Conservation (phyloP, 1,284 basidiomycete species). For the Moniliophthora roreri region DNA sequence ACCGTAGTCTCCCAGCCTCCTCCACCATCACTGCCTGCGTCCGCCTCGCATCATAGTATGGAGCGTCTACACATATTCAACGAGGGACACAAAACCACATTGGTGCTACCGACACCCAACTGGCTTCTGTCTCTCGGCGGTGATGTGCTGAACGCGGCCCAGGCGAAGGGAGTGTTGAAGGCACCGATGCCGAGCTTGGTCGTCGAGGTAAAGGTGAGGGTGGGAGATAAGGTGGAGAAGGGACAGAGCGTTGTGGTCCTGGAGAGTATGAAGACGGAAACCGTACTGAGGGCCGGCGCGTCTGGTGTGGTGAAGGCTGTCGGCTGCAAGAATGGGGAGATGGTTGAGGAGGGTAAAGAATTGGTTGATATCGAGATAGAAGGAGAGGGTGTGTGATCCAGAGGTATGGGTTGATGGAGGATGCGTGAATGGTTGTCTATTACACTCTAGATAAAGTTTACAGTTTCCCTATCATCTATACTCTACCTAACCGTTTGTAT, state of each 20-base stretch:
- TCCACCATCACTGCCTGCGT: slow-evolving; percentile 47
- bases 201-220: slow-evolving; percentile 79
- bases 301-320: slow-evolving; percentile 71
- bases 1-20: slow-evolving; percentile 74
- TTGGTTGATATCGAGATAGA: slow-evolving; percentile 65
- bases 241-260: slow-evolving; percentile 82
- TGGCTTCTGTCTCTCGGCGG: slow-evolving; percentile 67
- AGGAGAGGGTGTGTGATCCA: not conserved
- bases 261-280: slow-evolving; percentile 98
- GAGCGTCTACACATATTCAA: slow-evolving; percentile 75
- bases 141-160: slow-evolving; percentile 42
- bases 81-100: slow-evolving; percentile 54
- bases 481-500: no score
- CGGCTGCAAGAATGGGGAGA: slow-evolving; percentile 78
- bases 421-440: no score
- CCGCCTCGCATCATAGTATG: slow-evolving; percentile 49
- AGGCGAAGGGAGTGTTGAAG: slow-evolving; percentile 53
- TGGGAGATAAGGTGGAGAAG: slow-evolving; percentile 77
- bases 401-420: no score
- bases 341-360: slow-evolving; percentile 85
- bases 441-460: no score
- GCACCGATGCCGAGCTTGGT: slow-evolving; percentile 91
- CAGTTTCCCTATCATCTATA: no score
- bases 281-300: slow-evolving; percentile 71
- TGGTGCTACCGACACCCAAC: slow-evolving; percentile 60